Base-by-base conservation (phyloP, 805 yeast genomes). In the Alloascoidea hylecoeti region DNA sequence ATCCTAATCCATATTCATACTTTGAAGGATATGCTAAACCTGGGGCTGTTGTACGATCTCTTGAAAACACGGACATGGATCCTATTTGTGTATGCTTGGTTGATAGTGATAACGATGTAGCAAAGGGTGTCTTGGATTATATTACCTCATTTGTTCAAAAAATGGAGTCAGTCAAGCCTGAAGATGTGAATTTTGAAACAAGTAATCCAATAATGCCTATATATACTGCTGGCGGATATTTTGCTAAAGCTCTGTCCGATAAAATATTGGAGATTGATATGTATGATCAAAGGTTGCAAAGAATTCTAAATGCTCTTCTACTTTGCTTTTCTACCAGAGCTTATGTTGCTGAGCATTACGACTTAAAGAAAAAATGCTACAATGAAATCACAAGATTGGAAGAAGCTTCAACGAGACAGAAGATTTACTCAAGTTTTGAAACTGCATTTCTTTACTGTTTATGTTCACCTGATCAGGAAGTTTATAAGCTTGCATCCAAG, bases 381-480 rank as follows among this genome's bases (percentile, higher is more conserved):
- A 42, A 46, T 4, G 50, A 56, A 2, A 39, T 47, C 2, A 43
- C 41, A 2, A 45, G 44, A 1, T 63, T 63, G 23, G 38, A 38
- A 9, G 32, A 40, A 2, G 50, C 57, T 5, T 63, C 66, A 39
- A 42, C 47, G 0, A 39, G 53, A 9, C 44, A 16, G 12, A 36
- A 38, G 2, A 33, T 69, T 1, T 51, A 63, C 5, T 55, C 63
- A 3, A 50, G 62, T 4, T 52, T 70, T 37, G 82, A 76, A 37
- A 64, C 72, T 38, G 68, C 72, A 3, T 47, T 73, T 18, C 58
- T 72, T 18, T 47, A 72, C 15, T 68, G 72, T 1, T 50, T 77
- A 9, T 68, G 75, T 41, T 63, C 75, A 0, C 69, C 70, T 36
- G 68, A 64, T 30, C 49, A 64, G 14, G 75, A 70, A 15, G 63